Evolutionary conservation across 2,329 filamentous ascomycete genomes (phyloP).

Genomic region (Gremmenia infestans): DNA sequence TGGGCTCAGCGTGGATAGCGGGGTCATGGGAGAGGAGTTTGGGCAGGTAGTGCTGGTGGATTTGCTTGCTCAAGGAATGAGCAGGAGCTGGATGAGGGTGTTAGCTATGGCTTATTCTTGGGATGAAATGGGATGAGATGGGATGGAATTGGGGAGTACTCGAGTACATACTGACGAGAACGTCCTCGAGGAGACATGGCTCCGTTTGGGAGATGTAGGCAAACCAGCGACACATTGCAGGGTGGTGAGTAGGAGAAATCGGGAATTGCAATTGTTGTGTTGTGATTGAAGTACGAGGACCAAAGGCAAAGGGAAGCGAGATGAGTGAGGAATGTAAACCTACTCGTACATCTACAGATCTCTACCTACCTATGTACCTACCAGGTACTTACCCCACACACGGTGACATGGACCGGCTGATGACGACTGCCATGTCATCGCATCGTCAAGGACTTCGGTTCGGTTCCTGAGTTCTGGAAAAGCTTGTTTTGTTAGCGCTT

Average conservation of each 20-base stretch:
- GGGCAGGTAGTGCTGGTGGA: constrained; percentile 49
- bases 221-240: constrained; percentile 47
- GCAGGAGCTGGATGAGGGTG: constrained; percentile 25
- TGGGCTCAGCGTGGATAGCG: constrained; percentile 29
- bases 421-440: too few species aligned
- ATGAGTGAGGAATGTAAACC: too few species aligned
- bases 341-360: too few species aligned
- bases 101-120: constrained; percentile 14
- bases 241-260: background rate
- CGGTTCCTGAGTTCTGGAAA: too few species aligned
- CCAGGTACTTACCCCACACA: too few species aligned
- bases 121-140: background rate
- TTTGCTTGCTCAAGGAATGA: constrained; percentile 41
- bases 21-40: constrained; percentile 42
- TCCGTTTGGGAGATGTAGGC: constrained; percentile 49
- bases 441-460: too few species aligned
- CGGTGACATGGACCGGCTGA: too few species aligned
- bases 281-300: background rate
- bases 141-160: background rate
- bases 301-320: too few species aligned
- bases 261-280: background rate
- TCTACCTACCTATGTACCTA: too few species aligned
- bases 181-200: constrained; percentile 49
- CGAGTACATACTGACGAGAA: constrained; percentile 38
- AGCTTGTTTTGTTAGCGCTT: too few species aligned